Conservation (phyloP, 2,329 filamentous ascomycete genomes). For the Parasarocladium wereldwijsianum region DNA sequence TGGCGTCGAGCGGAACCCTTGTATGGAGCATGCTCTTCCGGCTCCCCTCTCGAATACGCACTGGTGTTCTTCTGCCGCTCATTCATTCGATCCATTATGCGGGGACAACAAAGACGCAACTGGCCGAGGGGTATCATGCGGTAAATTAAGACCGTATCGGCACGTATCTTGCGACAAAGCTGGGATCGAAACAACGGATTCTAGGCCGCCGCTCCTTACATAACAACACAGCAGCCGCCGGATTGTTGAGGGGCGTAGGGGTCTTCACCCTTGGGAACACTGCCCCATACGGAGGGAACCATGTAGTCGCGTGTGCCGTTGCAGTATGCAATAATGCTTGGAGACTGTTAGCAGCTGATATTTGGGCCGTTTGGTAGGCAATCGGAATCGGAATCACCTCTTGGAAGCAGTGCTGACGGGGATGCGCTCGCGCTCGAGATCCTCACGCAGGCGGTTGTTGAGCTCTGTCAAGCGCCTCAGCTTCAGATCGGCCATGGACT, state of each 20-base stretch:
- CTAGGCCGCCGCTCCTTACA: constrained; percentile 39
- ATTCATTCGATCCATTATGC: too few species aligned
- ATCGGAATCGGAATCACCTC: constrained; percentile 37
- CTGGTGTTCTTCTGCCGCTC: background rate
- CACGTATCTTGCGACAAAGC: background rate
- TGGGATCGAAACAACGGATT: background rate
- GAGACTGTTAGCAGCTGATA: background rate
- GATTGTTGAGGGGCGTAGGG: constrained; percentile 95
- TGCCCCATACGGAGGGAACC: constrained; percentile 94
- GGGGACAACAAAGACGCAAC: too few species aligned
- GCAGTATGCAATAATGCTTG: constrained; percentile 92
- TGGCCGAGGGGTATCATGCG: too few species aligned
- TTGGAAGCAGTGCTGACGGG: constrained; percentile 88
- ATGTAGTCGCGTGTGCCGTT: constrained; percentile 98
- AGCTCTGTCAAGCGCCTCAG: constrained; percentile 90
- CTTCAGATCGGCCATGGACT: constrained; percentile 98
- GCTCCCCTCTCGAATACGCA: background rate
- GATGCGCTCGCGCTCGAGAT: constrained; percentile 87
- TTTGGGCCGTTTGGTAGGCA: background rate
- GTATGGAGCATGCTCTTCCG: background rate
- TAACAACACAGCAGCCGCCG: constrained; percentile 86
- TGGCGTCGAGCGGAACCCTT: too few species aligned
- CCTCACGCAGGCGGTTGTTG: constrained; percentile 89
- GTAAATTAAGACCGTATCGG: too few species aligned
- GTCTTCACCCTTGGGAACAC: constrained; percentile 87